Evolutionary conservation across 495 filamentous ascomycete genomes (phyloP).

Genomic region (Amphirosellinia nigrospora): DNA sequence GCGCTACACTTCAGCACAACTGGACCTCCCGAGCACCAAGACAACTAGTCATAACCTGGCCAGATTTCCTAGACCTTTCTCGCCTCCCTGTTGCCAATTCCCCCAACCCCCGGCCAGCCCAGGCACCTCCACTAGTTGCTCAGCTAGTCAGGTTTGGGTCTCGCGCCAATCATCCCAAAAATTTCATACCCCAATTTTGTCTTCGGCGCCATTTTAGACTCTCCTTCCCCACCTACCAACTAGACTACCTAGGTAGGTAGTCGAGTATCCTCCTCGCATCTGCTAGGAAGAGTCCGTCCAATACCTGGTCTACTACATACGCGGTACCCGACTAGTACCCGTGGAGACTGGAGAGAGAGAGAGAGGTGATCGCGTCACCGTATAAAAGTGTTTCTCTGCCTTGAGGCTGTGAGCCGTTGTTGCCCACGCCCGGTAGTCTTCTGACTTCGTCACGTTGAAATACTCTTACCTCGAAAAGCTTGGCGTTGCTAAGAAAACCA

Average conservation of each 20-base stretch:
- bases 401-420: neutral
- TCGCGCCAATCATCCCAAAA: constrained; percentile 22
- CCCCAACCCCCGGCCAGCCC: constrained; percentile 20
- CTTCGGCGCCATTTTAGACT: constrained; percentile 30
- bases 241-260: too few species aligned
- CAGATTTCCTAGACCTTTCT: constrained; percentile 18
- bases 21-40: constrained; percentile 19
- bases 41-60: constrained; percentile 28
- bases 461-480: neutral
- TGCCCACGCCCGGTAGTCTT: constrained; percentile 1
- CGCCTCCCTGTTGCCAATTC: constrained; percentile 30
- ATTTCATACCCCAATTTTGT: constrained; percentile 18
- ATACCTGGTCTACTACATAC: constrained; percentile 12
- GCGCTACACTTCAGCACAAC: constrained; percentile 25
- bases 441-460: neutral
- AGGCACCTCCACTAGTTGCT: constrained; percentile 25
- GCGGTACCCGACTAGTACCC: constrained; percentile 19
- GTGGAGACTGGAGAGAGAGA: constrained; percentile 4
- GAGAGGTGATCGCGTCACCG: constrained; percentile 22
- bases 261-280: constrained; percentile 24
- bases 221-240: constrained; percentile 21
- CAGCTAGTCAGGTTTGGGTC: constrained; percentile 24
- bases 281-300: constrained; percentile 20
- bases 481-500: neutral
- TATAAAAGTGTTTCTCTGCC: neutral